Percentiles rank a stretch among this genome's conserved stretches.
phyloP scores from a whole-genome alignment of 805 yeast genomes.

The Candida bentonensis region DNA sequence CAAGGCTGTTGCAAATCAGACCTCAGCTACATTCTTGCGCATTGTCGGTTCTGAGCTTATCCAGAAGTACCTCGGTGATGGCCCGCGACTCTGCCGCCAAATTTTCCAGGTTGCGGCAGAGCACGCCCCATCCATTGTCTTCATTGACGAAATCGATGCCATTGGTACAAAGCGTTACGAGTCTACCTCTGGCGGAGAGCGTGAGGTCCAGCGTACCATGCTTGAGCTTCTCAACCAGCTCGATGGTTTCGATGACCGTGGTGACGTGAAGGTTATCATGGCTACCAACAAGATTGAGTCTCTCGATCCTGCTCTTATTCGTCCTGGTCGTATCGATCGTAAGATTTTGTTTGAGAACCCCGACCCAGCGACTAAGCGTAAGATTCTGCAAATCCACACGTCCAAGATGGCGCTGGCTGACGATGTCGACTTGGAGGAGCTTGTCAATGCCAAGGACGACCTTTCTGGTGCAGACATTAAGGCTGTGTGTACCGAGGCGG shows the following conservation, averaged over 20 bases:
- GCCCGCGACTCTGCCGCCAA: conserved; percentile 88
- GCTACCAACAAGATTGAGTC: conserved; percentile 93
- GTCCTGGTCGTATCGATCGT: conserved; percentile 96
- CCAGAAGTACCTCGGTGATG: conserved; percentile 95
- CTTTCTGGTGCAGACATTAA: conserved; percentile 95
- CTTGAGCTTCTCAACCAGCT: conserved; percentile 86
- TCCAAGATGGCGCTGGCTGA: conserved; percentile 81
- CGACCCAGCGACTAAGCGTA: conserved; percentile 81
- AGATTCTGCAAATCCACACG: conserved; percentile 84
- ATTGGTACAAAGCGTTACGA: conserved; percentile 98
- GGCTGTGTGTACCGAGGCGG: conserved; percentile 96
- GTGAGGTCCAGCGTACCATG: conserved; percentile 97
- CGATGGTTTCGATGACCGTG: conserved; percentile 95
- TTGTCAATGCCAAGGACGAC: conserved; percentile 84
- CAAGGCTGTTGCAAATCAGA: conserved; percentile 96
- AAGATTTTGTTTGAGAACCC: conserved; percentile 94
- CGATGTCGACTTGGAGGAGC: conserved; percentile 79
- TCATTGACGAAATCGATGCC: conserved; percentile 97
- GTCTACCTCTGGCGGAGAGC: conserved; percentile 82
- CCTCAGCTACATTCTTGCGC: conserved; percentile 89
- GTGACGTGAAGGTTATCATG: conserved; percentile 95
- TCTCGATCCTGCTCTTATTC: conserved; percentile 89
- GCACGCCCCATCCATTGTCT: conserved; percentile 95
- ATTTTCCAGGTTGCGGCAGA: conserved; percentile 94
- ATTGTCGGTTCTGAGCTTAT: conserved; percentile 95